Base-by-base conservation (phyloP, 1,284 basidiomycete species). In the Baeospora myosura region DNA sequence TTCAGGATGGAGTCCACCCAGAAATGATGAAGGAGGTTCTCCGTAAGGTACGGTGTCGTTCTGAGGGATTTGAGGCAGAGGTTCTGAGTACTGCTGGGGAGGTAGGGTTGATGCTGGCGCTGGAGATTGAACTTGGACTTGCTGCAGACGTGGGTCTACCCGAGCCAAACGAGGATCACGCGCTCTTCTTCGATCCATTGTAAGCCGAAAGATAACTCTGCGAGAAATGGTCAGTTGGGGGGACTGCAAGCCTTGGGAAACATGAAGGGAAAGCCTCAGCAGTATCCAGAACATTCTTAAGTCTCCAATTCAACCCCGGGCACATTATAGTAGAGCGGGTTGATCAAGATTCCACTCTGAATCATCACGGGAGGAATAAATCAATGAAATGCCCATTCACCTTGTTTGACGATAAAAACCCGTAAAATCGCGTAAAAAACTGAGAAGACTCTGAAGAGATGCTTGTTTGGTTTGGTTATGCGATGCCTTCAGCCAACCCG, bases 261-360 rank as follows among this genome's bases (percentile, higher is more conserved):
- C 24, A 44, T 21, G 10, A 16, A 43, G 43, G 43, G 11, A 44
- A n/a, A 45, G 54, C 58, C 63, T 88, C 86, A 88, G 85, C 76
- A 88, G 85, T 88, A 88, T 89, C 85, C 78, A 72, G 84, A 87
- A 87, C 83, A 84, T 69, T 71, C 50, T 55, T 54, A 50, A 62
- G 84, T 88, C 86, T 74, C 70, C 85, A 71, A 59, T 50, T 72
- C 70, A 65, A 84, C 78, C 84, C 81, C 66, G 65, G 59, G 45
- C 43, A 38, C 46, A 54, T 46, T 24, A 45, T 52, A 41, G 40
- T 43, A 47, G 52, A 48, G 60, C 71, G 68, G 82, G 76, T 86
- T 71, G 65, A 74, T 78, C 59, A 64, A 81, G 85, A 65, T 79
- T 85, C 85, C 85, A 88, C 85, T 88, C 85, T 84, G 79, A 81